Percentiles rank a stretch among this genome's conserved stretches.
Conservation (phyloP, 352 stramenopile species). For the Globisporangium uncinulatum region DNA sequence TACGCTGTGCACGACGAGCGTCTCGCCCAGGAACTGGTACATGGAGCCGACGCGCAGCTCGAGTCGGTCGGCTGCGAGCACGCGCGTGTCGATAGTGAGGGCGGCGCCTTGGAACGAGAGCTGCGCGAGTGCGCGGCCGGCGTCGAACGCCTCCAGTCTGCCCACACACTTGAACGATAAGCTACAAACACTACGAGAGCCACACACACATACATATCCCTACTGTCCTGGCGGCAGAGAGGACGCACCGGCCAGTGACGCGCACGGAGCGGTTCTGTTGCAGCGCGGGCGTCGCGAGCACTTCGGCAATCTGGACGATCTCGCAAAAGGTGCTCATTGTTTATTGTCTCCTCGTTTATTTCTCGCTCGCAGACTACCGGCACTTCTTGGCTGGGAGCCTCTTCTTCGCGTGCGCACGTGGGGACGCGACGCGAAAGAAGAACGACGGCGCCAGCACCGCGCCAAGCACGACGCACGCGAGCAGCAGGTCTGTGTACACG, state of each 20-base stretch:
- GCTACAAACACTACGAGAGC: neutral
- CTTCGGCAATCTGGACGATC: conserved; percentile 79
- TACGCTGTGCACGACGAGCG: conserved; percentile 24
- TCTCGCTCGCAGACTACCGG: too few relatives aligned
- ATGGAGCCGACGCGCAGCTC: conserved; percentile 63
- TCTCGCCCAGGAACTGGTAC: conserved; percentile 84
- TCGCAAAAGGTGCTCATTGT: conserved; percentile 25
- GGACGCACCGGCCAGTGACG: conserved; percentile 57
- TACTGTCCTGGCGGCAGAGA: neutral
- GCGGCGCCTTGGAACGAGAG: conserved; percentile 63
- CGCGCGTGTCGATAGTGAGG: conserved; percentile 62
- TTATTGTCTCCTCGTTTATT: too few relatives aligned
- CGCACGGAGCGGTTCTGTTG: conserved; percentile 74
- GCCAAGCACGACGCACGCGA: too few relatives aligned
- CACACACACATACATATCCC: neutral
- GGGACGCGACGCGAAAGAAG: too few relatives aligned
- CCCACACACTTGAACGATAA: neutral
- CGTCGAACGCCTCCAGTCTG: conserved; percentile 64
- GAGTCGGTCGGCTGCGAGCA: conserved; percentile 42
- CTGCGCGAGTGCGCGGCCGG: conserved; percentile 28
- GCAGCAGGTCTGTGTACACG: too few relatives aligned
- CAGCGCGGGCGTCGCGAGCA: conserved; percentile 51
- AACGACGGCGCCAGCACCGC: too few relatives aligned
- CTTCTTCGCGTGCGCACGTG: too few relatives aligned
- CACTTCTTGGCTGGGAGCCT: too few relatives aligned